Evolutionary conservation across 139 green algal species (phyloP).

Genomic region (Chlamydomonas incerta): DNA sequence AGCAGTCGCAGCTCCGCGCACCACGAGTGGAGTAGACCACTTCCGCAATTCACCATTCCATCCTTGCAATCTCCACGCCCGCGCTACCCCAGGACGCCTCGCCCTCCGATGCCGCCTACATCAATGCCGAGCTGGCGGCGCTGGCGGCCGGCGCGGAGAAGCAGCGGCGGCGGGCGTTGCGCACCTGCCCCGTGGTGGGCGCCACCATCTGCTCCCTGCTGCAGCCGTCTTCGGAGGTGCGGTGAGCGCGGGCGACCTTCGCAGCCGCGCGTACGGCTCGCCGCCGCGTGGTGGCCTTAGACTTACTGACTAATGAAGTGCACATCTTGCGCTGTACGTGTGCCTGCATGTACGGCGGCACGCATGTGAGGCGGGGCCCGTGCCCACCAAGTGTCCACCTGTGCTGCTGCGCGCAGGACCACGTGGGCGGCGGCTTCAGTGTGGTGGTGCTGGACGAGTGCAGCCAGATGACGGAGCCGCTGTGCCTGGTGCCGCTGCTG

Average conservation of each 20-base stretch:
- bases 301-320: too few relatives aligned
- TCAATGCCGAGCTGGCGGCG: constrained; percentile 55
- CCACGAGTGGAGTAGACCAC: too few relatives aligned
- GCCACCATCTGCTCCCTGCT: constrained; percentile 79
- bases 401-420: constrained; percentile 2
- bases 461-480: constrained; percentile 89
- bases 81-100: constrained; percentile 6
- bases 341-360: too few relatives aligned
- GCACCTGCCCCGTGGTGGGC: constrained; percentile 78
- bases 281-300: too few relatives aligned
- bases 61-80: too few relatives aligned
- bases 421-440: constrained; percentile 64
- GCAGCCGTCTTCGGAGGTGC: constrained; percentile 38
- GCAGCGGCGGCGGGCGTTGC: constrained; percentile 65
- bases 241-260: not conserved
- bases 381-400: too few relatives aligned
- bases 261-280: too few relatives aligned
- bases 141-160: constrained; percentile 71
- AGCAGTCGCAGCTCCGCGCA: too few relatives aligned
- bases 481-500: constrained; percentile 77
- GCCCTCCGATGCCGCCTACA: constrained; percentile 4
- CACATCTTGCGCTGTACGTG: too few relatives aligned
- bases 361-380: too few relatives aligned
- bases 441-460: constrained; percentile 88
- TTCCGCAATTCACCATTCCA: too few relatives aligned